Percentiles rank a stretch among this genome's conserved stretches.
Evolutionary conservation across 345 rosid genomes (phyloP).

Genomic region (Angophora floribunda): DNA sequence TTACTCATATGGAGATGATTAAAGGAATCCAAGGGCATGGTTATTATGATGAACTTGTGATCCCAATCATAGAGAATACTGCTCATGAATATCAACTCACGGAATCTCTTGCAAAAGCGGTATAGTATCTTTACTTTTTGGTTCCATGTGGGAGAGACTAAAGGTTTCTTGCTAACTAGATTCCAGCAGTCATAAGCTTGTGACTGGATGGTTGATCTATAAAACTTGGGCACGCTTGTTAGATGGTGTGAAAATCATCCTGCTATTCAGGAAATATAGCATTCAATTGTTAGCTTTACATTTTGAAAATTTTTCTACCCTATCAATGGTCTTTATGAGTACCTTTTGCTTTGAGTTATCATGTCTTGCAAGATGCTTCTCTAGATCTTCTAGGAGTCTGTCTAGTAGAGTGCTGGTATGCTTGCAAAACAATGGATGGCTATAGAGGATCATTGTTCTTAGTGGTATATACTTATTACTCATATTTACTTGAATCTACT

Average conservation of each 20-base stretch:
- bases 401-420: background rate
- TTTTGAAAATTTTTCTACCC: background rate
- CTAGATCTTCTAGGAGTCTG: background rate
- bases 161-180: background rate
- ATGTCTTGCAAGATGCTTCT: background rate
- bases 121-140: conserved; percentile 15
- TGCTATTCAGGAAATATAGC: background rate
- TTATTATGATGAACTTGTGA: conserved; percentile 85
- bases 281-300: background rate
- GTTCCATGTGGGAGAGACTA: background rate
- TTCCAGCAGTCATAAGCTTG: background rate
- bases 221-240: background rate
- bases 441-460: background rate
- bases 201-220: background rate
- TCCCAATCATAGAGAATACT: conserved; percentile 93
- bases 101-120: conserved; percentile 87
- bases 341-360: background rate
- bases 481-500: background rate
- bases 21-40: conserved; percentile 99
- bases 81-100: conserved; percentile 90
- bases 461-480: background rate
- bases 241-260: background rate
- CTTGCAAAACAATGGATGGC: background rate
- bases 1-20: conserved; percentile 99
- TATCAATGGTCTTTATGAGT: background rate